Percentiles rank a stretch among this genome's conserved stretches.
Conservation (phyloP, 257 asterid genomes). For the Petunia axillaris region DNA sequence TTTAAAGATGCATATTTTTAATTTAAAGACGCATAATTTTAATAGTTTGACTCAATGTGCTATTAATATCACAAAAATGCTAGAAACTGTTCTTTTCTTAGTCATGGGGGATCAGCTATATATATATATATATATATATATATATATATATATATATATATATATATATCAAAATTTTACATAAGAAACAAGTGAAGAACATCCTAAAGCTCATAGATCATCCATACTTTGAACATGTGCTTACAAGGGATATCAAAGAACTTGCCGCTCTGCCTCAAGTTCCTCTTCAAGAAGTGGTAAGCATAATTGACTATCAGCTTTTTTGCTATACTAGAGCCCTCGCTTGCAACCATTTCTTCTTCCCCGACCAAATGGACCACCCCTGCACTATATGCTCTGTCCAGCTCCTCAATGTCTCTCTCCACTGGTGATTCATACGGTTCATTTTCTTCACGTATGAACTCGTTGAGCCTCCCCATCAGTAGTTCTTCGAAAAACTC, state of each 20-base stretch:
- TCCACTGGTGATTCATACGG: slow-evolving; percentile 13
- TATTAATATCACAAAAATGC: no score
- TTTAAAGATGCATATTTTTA: no score
- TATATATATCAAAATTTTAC: no score
- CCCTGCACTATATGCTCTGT: slow-evolving; percentile 40
- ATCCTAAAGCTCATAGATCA: no score
- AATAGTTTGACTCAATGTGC: no score
- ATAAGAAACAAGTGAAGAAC: no score
- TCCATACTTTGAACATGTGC: no score
- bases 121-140: no score
- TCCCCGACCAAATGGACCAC: slow-evolving; percentile 69
- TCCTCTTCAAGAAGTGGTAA: slow-evolving; percentile 56
- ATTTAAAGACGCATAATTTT: no score
- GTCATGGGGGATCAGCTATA: no score
- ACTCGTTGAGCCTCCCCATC: slow-evolving; percentile 46
- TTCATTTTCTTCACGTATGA: slow-evolving; percentile 31
- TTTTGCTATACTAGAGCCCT: slow-evolving; percentile 48
- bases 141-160: slow-evolving; percentile 58
- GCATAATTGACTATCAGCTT: slow-evolving; percentile 52
- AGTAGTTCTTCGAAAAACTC: no score
- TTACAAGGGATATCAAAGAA: slow-evolving; percentile 64
- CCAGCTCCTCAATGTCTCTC: slow-evolving; percentile 40
- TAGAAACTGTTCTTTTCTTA: no score
- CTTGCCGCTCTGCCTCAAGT: slow-evolving; percentile 48
- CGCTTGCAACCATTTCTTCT: slow-evolving; percentile 53